Percentiles rank a stretch among this genome's conserved stretches.
These are phyloP conservation scores for Monosporascus sp. DNA, from an alignment of 2,329 filamentous ascomycete species.

Conservation along the genomic window DNA sequence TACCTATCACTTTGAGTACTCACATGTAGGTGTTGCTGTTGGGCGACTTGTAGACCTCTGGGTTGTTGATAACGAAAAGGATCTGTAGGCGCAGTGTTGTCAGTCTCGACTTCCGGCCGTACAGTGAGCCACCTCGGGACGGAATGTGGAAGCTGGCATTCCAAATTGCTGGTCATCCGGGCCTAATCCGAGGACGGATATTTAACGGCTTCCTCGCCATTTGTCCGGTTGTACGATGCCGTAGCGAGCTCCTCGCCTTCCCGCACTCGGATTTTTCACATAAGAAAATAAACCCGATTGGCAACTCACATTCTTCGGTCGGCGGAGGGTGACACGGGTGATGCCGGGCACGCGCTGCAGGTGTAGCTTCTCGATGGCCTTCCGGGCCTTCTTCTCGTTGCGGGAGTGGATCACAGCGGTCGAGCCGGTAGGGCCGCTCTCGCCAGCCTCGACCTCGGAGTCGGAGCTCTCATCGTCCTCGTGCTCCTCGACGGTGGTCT, in stretches of 20 bases:
- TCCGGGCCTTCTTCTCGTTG: slow-evolving; percentile 99
- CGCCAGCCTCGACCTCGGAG: slow-evolving; percentile 70
- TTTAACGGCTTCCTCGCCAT: neutral
- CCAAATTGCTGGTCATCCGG: no score
- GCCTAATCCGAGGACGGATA: no score
- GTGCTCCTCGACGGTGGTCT: slow-evolving; percentile 69
- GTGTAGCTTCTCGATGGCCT: slow-evolving; percentile 97
- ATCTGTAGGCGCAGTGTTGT: slow-evolving; percentile 54
- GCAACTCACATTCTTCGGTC: slow-evolving; percentile 96
- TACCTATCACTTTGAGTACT: slow-evolving; percentile 33
- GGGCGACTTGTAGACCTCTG: slow-evolving; percentile 98
- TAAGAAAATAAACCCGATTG: neutral
- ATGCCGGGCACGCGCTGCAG: slow-evolving; percentile 95
- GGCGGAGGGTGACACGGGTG: slow-evolving; percentile 93
- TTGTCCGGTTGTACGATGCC: neutral
- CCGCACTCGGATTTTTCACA: no score
- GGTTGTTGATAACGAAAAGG: slow-evolving; percentile 99
- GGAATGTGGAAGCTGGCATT: neutral
- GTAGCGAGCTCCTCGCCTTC: no score
- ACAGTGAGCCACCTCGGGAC: neutral
- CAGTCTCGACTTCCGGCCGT: neutral
- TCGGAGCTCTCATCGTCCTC: slow-evolving; percentile 66
- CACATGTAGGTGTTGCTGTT: slow-evolving; percentile 99
- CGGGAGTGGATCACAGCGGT: slow-evolving; percentile 91
- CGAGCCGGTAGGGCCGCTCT: slow-evolving; percentile 70